Evolutionary conservation across 2,329 filamentous ascomycete species (phyloP).

Genomic region (Ascochyta rabiei): DNA sequence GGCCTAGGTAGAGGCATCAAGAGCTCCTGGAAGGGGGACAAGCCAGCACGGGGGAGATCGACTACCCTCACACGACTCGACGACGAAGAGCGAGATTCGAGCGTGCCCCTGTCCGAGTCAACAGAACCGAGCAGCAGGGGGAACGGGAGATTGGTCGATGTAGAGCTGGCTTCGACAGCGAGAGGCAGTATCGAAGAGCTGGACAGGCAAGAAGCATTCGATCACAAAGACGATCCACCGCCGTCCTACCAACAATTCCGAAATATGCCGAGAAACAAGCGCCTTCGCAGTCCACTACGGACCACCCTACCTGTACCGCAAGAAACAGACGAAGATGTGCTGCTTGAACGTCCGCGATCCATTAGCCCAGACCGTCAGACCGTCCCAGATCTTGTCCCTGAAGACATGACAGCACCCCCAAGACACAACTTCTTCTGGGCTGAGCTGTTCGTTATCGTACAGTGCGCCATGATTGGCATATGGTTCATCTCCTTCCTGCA

Average conservation of each 20-base stretch:
- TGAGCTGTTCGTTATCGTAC: slow-evolving; percentile 82
- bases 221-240: slow-evolving; percentile 56
- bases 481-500: slow-evolving; percentile 91
- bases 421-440: slow-evolving; percentile 91
- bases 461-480: slow-evolving; percentile 84
- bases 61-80: slow-evolving; percentile 41
- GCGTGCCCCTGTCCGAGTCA: slow-evolving; percentile 50
- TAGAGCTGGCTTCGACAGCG: slow-evolving; percentile 75
- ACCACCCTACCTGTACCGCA: slow-evolving; percentile 51
- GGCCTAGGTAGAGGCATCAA: slow-evolving; percentile 58
- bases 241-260: slow-evolving; percentile 65
- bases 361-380: slow-evolving; percentile 59
- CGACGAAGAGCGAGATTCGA: slow-evolving; percentile 49
- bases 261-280: slow-evolving; percentile 50
- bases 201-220: slow-evolving; percentile 41
- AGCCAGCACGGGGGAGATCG: slow-evolving; percentile 49
- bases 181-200: slow-evolving; percentile 53
- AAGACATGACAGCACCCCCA: slow-evolving; percentile 48
- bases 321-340: slow-evolving; percentile 59
- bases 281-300: slow-evolving; percentile 51
- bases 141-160: slow-evolving; percentile 77
- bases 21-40: slow-evolving; percentile 63
- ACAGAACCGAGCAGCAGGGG: slow-evolving; percentile 59
- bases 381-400: slow-evolving; percentile 63
- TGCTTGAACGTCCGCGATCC: slow-evolving; percentile 51